phyloP scores from a whole-genome alignment of 768 basidiomycete genomes.

The Tricholoma bakamatsutake region DNA sequence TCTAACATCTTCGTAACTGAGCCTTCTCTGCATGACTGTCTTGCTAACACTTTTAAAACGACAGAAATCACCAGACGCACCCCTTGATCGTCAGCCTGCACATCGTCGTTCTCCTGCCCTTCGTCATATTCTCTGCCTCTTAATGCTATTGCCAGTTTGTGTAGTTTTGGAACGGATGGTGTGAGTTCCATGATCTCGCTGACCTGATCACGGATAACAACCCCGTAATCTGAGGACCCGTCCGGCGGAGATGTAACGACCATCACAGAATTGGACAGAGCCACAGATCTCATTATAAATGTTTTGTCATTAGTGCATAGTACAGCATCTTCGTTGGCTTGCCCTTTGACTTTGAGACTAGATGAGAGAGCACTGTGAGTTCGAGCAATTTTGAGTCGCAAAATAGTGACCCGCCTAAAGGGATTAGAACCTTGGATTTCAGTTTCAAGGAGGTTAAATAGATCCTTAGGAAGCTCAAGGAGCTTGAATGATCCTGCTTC shows the following conservation, averaged over 20 bases:
- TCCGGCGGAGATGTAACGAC: constrained; percentile 53
- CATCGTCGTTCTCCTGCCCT: constrained; percentile 39
- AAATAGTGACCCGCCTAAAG: constrained; percentile 22
- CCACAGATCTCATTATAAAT: constrained; percentile 79
- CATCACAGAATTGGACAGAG: constrained; percentile 81
- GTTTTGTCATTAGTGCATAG: constrained; percentile 81
- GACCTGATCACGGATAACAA: constrained; percentile 75
- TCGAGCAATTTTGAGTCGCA: constrained; percentile 7
- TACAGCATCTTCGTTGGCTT: constrained; percentile 79
- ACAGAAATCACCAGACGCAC: constrained; percentile 5
- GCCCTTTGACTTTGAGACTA: constrained; percentile 78
- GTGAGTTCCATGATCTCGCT: constrained; percentile 81
- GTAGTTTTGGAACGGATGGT: constrained; percentile 70
- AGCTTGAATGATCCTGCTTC: constrained; percentile 60
- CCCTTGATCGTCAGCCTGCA: constrained; percentile 12
- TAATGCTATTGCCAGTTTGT: constrained; percentile 57
- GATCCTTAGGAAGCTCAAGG: constrained; percentile 67
- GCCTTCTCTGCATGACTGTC: constrained; percentile 7
- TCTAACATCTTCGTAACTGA: constrained; percentile 59
- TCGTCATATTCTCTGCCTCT: constrained; percentile 70
- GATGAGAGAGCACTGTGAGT: constrained; percentile 7
- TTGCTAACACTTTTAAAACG: not conserved
- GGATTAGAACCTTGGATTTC: constrained; percentile 28
- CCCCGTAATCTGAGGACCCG: constrained; percentile 29
- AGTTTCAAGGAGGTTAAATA: constrained; percentile 57